phyloP scores from a whole-genome alignment of 257 asterid species.

The Petrea volubilis region DNA sequence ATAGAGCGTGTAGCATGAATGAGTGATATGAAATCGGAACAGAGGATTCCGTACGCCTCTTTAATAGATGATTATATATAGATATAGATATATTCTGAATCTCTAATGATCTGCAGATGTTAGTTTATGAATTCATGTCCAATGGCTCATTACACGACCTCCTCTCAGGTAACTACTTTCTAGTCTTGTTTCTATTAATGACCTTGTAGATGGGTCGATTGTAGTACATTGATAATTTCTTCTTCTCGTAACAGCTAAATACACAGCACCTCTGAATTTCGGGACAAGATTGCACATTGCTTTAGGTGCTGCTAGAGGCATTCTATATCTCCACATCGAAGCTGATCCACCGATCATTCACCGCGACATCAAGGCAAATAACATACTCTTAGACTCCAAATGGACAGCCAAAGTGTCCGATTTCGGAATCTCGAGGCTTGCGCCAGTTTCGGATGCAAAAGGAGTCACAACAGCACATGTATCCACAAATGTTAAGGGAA shows the following conservation, averaged over 20 bases:
- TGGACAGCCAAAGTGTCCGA: slow-evolving; percentile 86
- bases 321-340: slow-evolving; percentile 91
- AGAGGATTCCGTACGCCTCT: too few relatives aligned
- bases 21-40: too few relatives aligned
- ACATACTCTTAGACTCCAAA: slow-evolving; percentile 77
- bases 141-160: slow-evolving; percentile 82
- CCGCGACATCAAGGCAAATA: slow-evolving; percentile 86
- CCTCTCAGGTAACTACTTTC: slow-evolving; percentile 53
- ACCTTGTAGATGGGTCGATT: not conserved
- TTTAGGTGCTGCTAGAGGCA: slow-evolving; percentile 75
- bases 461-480: slow-evolving; percentile 56
- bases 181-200: not conserved
- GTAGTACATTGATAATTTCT: not conserved
- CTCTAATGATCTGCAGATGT: slow-evolving; percentile 54
- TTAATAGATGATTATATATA: too few relatives aligned
- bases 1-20: not conserved
- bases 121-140: slow-evolving; percentile 85
- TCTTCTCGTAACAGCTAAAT: slow-evolving; percentile 40
- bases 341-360: slow-evolving; percentile 89
- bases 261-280: slow-evolving; percentile 50
- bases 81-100: slow-evolving; percentile 9
- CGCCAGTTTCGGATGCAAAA: slow-evolving; percentile 59
- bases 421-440: slow-evolving; percentile 91
- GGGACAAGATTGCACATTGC: slow-evolving; percentile 71
- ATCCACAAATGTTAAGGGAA: slow-evolving; percentile 86